A percentile compares a stretch with the other conserved stretches of the same genome.
phyloP scores from a whole-genome alignment of 257 asterid species.

The Solanum bulbocastanum region DNA sequence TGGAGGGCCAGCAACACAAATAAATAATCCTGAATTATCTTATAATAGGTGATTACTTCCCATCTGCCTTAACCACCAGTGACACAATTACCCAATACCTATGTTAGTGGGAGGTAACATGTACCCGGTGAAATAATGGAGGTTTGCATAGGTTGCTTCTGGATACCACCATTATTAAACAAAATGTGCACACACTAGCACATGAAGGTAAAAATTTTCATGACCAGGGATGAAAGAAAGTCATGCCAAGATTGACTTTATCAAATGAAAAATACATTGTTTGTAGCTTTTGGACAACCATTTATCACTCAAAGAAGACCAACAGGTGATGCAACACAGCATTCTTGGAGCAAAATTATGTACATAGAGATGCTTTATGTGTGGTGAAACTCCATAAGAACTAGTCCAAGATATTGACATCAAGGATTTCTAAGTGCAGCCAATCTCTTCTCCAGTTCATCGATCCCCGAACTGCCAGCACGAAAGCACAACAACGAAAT shows the following conservation, averaged over 20 bases:
- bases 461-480: slow-evolving; percentile 45
- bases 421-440: slow-evolving; percentile 80
- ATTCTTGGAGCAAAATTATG: neutral
- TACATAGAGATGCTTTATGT: neutral
- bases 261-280: neutral
- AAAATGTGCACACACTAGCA: neutral
- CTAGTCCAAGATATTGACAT: neutral
- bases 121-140: neutral
- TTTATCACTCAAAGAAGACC: neutral
- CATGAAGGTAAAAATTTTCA: neutral
- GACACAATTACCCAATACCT: neutral
- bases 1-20: neutral
- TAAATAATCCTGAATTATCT: neutral
- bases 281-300: neutral
- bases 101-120: neutral
- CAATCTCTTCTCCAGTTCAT: slow-evolving; percentile 72
- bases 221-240: neutral
- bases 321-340: neutral
- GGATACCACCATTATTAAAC: neutral
- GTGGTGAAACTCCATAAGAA: neutral
- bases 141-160: neutral
- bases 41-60: neutral
- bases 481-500: neutral
- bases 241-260: neutral
- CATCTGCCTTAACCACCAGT: neutral